Percentiles rank a stretch among this genome's conserved stretches.
Evolutionary conservation across 257 asterid genomes (phyloP).

Genomic region (Coffea canephora): DNA sequence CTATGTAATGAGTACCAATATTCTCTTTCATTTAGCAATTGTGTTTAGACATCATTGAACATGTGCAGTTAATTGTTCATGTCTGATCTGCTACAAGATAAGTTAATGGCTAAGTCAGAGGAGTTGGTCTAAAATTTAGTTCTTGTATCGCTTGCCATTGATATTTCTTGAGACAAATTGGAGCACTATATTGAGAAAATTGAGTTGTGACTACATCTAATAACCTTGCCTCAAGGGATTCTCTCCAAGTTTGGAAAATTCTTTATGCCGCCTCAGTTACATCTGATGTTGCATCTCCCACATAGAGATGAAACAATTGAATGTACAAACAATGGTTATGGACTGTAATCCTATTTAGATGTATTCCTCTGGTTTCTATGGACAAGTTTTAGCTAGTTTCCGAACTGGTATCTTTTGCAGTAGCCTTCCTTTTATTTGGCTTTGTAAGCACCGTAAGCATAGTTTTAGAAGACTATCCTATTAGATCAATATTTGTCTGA

Average conservation of each 20-base stretch:
- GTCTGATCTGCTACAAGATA: too few relatives aligned
- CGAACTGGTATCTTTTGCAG: too few relatives aligned
- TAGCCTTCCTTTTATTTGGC: too few relatives aligned
- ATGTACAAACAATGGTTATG: constrained; percentile 25
- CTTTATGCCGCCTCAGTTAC: constrained; percentile 9
- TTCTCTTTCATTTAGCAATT: too few relatives aligned
- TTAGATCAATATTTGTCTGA: too few relatives aligned
- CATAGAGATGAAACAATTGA: constrained; percentile 31
- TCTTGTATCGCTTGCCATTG: background rate
- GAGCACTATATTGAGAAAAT: constrained; percentile 33
- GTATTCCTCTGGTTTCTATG: constrained; percentile 26
- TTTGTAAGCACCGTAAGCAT: too few relatives aligned
- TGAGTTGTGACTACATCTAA: constrained; percentile 29
- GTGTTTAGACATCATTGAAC: too few relatives aligned
- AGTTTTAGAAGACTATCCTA: too few relatives aligned
- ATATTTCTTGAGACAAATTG: constrained; percentile 1
- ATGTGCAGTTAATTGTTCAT: too few relatives aligned
- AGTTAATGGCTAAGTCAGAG: too few relatives aligned
- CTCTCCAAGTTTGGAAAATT: constrained; percentile 21
- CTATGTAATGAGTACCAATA: too few relatives aligned
- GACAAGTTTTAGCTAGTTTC: constrained; percentile 22
- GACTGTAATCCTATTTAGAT: constrained; percentile 26
- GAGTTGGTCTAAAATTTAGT: too few relatives aligned
- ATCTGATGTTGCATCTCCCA: constrained; percentile 22
- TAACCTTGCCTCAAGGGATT: constrained; percentile 28